Conservation (phyloP, 139 green algal genomes). For the Micractinium sp. region DNA sequence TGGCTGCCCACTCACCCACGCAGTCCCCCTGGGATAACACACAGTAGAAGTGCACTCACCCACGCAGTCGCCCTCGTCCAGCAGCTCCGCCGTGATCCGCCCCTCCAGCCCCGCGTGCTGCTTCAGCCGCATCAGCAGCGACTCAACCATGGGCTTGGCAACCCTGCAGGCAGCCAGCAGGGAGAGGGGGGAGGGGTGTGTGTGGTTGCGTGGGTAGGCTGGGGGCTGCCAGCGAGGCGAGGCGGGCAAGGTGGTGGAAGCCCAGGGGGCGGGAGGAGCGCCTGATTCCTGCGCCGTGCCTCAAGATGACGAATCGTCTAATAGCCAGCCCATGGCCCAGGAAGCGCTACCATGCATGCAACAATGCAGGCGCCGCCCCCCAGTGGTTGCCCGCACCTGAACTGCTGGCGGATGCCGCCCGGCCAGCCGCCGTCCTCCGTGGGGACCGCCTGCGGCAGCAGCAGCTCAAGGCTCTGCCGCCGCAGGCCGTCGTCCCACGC, state of each 20-base stretch:
- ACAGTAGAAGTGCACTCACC: slow-evolving; percentile 31
- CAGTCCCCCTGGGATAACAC: too few species aligned
- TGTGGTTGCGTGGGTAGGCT: not conserved
- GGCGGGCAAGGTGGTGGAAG: not conserved
- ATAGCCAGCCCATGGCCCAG: too few species aligned
- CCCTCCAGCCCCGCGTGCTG: slow-evolving; percentile 47
- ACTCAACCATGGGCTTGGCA: slow-evolving; percentile 73
- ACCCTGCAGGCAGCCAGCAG: slow-evolving; percentile 37
- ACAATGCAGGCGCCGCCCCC: not conserved
- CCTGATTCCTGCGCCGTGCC: too few species aligned
- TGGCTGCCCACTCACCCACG: not conserved
- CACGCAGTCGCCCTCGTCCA: slow-evolving; percentile 67
- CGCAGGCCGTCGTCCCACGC: slow-evolving; percentile 70
- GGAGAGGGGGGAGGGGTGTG: not conserved
- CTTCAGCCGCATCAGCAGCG: slow-evolving; percentile 78
- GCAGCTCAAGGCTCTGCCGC: slow-evolving; percentile 77
- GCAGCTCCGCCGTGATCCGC: slow-evolving; percentile 46
- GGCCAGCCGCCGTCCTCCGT: slow-evolving; percentile 60
- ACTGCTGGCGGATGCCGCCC: slow-evolving; percentile 89
- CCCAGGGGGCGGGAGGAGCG: too few species aligned
- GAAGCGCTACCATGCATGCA: not conserved
- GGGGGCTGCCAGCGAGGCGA: too few species aligned
- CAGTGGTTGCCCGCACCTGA: slow-evolving; percentile 47
- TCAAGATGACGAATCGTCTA: too few species aligned
- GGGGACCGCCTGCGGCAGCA: slow-evolving; percentile 68